phyloP scores from a whole-genome alignment of 106 monocot species.

The Agapanthus africanus region DNA sequence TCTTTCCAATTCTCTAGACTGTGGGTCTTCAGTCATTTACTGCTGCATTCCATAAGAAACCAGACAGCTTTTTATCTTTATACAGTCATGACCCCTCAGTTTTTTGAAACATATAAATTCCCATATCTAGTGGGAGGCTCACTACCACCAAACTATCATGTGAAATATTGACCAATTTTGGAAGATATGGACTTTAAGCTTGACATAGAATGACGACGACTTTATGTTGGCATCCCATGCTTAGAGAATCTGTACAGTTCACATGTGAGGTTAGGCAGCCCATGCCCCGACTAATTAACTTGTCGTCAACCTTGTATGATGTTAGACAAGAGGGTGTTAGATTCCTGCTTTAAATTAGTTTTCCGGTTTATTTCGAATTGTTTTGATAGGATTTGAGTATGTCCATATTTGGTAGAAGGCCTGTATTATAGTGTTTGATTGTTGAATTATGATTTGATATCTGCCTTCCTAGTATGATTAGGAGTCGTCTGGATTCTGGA shows the following conservation, averaged over 20 bases:
- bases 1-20: neutral
- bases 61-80: neutral
- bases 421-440: too few species aligned
- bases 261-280: neutral
- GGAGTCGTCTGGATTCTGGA: too few species aligned
- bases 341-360: too few species aligned
- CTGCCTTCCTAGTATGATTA: too few species aligned
- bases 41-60: neutral
- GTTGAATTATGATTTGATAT: too few species aligned
- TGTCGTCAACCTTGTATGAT: conserved; percentile 1
- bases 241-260: neutral
- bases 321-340: too few species aligned
- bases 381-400: too few species aligned
- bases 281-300: neutral
- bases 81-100: neutral
- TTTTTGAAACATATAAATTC: conserved; percentile 1
- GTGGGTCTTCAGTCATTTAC: too few species aligned
- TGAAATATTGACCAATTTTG: conserved; percentile 3
- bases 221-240: neutral
- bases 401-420: too few species aligned
- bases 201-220: neutral
- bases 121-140: neutral
- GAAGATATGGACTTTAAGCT: neutral
- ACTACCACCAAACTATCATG: neutral
- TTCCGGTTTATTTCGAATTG: too few species aligned